Evolutionary conservation across 352 stramenopile species (phyloP).

Genomic region (Plasmopara muralis): DNA sequence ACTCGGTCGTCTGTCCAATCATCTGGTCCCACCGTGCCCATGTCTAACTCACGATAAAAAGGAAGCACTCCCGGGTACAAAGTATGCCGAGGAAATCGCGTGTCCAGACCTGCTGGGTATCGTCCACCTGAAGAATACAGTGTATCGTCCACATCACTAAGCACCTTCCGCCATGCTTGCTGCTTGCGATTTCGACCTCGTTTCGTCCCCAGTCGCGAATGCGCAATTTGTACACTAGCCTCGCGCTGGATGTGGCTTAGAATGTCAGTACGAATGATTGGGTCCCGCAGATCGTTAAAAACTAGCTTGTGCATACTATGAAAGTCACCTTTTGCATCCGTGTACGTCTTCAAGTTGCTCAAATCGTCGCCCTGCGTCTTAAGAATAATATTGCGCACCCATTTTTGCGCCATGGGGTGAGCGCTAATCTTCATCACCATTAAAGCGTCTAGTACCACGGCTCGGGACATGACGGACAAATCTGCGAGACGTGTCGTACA

Average conservation of each 20-base stretch:
- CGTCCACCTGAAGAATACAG: conserved; percentile 92
- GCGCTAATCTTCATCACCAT: conserved; percentile 97
- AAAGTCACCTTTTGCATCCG: conserved; percentile 95
- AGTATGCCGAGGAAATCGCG: conserved; percentile 86
- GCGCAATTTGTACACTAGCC: conserved; percentile 89
- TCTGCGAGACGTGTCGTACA: conserved; percentile 89
- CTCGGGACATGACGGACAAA: conserved; percentile 88
- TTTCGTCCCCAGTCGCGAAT: conserved; percentile 89
- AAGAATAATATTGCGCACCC: conserved; percentile 95
- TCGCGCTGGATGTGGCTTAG: conserved; percentile 94
- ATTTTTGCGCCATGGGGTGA: conserved; percentile 91
- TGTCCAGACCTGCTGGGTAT: conserved; percentile 95
- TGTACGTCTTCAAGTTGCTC: conserved; percentile 94
- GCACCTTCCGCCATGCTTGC: conserved; percentile 95
- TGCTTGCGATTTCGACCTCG: conserved; percentile 65
- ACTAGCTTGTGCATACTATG: conserved; percentile 97
- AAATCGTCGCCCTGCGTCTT: conserved; percentile 95
- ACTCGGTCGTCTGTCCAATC: conserved; percentile 85
- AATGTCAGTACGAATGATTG: conserved; percentile 88
- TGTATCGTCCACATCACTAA: conserved; percentile 98
- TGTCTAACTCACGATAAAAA: conserved; percentile 97
- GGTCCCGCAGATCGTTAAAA: conserved; percentile 92
- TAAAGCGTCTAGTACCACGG: conserved; percentile 92
- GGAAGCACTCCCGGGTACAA: conserved; percentile 97
- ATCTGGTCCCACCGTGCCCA: conserved; percentile 86